Evolutionary conservation across 805 yeast genomes (phyloP).

Genomic region (Ogataea populi-albae): DNA sequence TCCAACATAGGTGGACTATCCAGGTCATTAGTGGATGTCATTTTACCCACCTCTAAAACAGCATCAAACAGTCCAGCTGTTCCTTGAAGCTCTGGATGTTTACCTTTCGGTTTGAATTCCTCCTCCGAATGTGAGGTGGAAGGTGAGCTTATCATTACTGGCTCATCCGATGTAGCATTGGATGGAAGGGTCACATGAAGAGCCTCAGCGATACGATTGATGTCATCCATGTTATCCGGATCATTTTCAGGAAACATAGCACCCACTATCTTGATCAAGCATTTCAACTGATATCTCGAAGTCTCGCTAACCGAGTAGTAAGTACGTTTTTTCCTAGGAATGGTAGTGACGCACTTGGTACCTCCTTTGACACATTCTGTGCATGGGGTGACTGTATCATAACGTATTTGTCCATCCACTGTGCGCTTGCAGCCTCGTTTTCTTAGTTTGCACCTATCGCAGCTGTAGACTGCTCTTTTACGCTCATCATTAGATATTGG

Average conservation of each 20-base stretch:
- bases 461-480: constrained; percentile 33
- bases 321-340: constrained; percentile 32
- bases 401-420: constrained; percentile 18
- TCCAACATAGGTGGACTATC: too few species aligned
- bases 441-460: constrained; percentile 37
- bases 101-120: constrained; percentile 18
- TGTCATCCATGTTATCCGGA: constrained; percentile 33
- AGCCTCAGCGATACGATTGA: constrained; percentile 29
- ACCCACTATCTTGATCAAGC: constrained; percentile 30
- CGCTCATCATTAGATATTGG: not conserved
- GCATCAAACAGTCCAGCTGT: constrained; percentile 15
- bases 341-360: constrained; percentile 30
- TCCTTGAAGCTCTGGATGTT: constrained; percentile 16
- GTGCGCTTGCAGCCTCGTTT: constrained; percentile 35
- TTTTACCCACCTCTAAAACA: constrained; percentile 13
- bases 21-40: constrained; percentile 6
- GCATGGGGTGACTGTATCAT: constrained; percentile 30
- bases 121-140: constrained; percentile 3
- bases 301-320: constrained; percentile 33
- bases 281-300: constrained; percentile 35
- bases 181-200: constrained; percentile 14
- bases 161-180: constrained; percentile 15
- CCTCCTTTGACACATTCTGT: constrained; percentile 25
- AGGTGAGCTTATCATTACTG: not conserved
- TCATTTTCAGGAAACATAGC: constrained; percentile 37